Evolutionary conservation across 164 flowering plant species (phyloP), one percentile per base, ranked within the genome.

Genomic region (Macadamia tetraphylla): DNA sequence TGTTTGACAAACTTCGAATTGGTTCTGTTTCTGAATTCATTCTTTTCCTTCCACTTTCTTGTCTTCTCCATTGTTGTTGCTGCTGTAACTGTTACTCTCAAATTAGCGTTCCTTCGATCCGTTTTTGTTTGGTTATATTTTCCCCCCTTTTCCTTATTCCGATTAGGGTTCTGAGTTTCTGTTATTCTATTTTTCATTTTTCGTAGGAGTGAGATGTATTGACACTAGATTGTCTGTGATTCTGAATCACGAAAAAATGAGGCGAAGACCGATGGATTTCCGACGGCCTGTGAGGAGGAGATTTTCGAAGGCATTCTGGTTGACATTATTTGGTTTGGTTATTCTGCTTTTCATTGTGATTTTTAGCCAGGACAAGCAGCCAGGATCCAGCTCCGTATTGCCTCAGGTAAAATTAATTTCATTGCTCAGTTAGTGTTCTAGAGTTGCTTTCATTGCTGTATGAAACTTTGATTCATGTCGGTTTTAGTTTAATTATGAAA

Each of bases 221-320:
- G 5, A 0, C 5, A 46, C 13, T 46, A 46, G 51, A 46, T 46
- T 46, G 51, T 4, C 51, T 46, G 13, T 46, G 13, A 46, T 46
- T 46, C 1, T 9, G 7, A 3, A 8, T 46, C 51, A 46, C 51
- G 12, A 61, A 32, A 70, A 60, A 44, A 90, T 90, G 96, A 77
- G 96, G 84, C 72, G 96, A 48, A 78, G 92, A 67, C 75, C 82
- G 10, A 46, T 69, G 70, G 92, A 88, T 66, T 85, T 80, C 44
- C 81, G 96, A 62, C 74, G 96, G 77, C 88, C 88, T 18, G 85
- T 64, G 68, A 77, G 86, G 81, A 79, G 93, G 80, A 74, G 87
- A 61, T 69, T 83, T 8, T 72, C 91, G 17, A 86, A 81, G 51
- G 82, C 75, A 15, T 78, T 87, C 53, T 84, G 85, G 85, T 73